Evolutionary conservation across 1,284 basidiomycete genomes (phyloP), one percentile per base, ranked within the genome.

Genomic region (Trichosporon asahii): DNA sequence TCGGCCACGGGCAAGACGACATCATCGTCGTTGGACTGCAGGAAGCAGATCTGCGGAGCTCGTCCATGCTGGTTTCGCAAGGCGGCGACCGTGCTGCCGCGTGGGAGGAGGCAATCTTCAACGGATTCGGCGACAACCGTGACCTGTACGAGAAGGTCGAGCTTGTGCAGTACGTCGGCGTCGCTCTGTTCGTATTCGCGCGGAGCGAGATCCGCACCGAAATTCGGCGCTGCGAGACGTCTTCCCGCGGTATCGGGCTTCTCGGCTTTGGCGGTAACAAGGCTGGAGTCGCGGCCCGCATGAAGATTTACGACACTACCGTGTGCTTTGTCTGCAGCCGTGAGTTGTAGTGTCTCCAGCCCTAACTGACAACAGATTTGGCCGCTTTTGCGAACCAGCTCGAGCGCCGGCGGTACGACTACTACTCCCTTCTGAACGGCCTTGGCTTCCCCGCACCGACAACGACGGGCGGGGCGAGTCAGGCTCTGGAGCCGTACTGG

Each of bases 251-350:
- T 0, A 80, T 82, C 15, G 81, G 81, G 0, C 73, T 82, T 8
- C 67, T 81, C 15, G 81, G 81, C 23, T 78, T 81, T 65, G 80
- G 79, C 0, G 84, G 67, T 2, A 78, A 77, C 72, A 78, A 78
- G 66, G 76, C 86, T 11, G 78, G 79, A 18, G 80, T 88, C 77
- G 85, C 69, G 73, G 80, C 69, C 65, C 78, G 78, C 33, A 35
- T 80, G 66, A 79, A 76, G 72, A 70, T 81, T 0, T 70, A 72
- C 66, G 79, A 83, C 44, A 84, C 84, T 2, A 81, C 85, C 8
- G 73, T 83, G 6, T 88, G 87, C 85, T 86, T 85, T 75, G 85
- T 88, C 40, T 85, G 88, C 65, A 87, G 76, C 85, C 78, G 87
- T 87, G 18, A 86, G 88, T 86, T 84, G 8, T 81, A 15, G n/a